A percentile compares a stretch with the other conserved stretches of the same genome.
Evolutionary conservation across 768 basidiomycete species (phyloP).

Genomic region (Mycena polygramma): DNA sequence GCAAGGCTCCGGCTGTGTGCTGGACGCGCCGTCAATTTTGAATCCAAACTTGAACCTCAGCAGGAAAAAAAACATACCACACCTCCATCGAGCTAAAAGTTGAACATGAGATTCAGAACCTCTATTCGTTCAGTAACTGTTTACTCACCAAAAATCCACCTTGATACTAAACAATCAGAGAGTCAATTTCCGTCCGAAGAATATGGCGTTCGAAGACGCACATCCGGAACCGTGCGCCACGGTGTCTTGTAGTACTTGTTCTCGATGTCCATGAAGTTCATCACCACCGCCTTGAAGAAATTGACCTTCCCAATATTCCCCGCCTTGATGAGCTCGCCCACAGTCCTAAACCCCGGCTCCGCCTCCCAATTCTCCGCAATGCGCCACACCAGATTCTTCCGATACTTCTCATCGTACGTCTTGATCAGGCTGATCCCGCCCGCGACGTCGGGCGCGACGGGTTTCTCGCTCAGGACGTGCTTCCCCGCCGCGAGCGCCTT

Average conservation of each 20-base stretch:
- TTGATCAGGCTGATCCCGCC: conserved; percentile 74
- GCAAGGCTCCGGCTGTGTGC: conserved; percentile 78
- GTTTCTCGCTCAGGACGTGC: conserved; percentile 92
- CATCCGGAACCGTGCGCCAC: conserved; percentile 88
- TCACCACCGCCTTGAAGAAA: conserved; percentile 71
- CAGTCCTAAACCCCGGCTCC: conserved; percentile 68
- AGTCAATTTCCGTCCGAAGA: conserved; percentile 12
- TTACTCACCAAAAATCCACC: conserved; percentile 83
- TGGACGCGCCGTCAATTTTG: conserved; percentile 40
- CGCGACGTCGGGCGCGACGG: conserved; percentile 79
- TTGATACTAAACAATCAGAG: conserved; percentile 65
- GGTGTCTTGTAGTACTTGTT: conserved; percentile 85
- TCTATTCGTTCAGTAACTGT: too few relatives aligned
- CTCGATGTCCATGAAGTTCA: conserved; percentile 68
- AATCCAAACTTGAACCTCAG: neutral
- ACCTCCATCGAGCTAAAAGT: conserved; percentile 77
- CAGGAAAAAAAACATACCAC: conserved; percentile 66
- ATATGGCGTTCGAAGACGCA: conserved; percentile 50
- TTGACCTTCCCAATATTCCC: conserved; percentile 81
- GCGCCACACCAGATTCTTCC: conserved; percentile 80
- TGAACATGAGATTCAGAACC: neutral
- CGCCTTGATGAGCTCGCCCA: conserved; percentile 60
- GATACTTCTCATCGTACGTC: conserved; percentile 74
- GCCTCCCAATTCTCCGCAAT: conserved; percentile 85
- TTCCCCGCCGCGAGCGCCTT: conserved; percentile 81